Base-by-base conservation (phyloP, 164 flowering plant species). In the Sextonia rubra region DNA sequence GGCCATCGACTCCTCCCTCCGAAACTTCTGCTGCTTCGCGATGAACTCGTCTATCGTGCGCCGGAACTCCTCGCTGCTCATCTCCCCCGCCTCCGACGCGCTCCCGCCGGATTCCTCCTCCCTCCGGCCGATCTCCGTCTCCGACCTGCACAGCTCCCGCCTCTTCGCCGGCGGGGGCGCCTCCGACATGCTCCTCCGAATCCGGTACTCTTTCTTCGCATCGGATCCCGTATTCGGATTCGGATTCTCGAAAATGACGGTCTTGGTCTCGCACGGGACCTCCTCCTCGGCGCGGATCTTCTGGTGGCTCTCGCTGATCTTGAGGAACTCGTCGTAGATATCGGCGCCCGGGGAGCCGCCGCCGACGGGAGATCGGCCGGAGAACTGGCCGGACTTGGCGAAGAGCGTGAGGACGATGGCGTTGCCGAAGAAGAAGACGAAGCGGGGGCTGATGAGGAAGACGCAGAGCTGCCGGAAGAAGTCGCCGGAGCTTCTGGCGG, bases 351-450 rank as follows among this genome's bases (percentile, higher is more conserved):
- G 70, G 52, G 63, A 27, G 27, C 44, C 5, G 23, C 32, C 26
- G 48, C 62, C 69, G 2, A 32, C 37, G 15, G 60, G 3, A 5
- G 71, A 12, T 8, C 70, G 66, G 22, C 70, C 72, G 48, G 69
- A 58, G 1, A 83, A 79, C 32, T 78, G 80, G n/a, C 90, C 89
- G 22, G 90, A 86, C 60, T 86, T 87, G 12, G 75, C 79, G 12
- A 88, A 78, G 20, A 90, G 81, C 4, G 69, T 85, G 37, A 85
- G 56, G 74, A 87, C 68, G 74, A 89, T 66, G 65, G 77, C 89
- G 80, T 90, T 90, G 3, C 93, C 91, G 48, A 89, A 12, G 1
- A 90, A 25, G 80, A 90, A 90, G 7, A 88, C 86, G 44, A 88
- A 84, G 6, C 80, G 74, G 22, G 91, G 91, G 64, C 86, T 85